Evolutionary conservation across 192 early-diverging fungal genomes (phyloP).

Genomic region (Backusella australiensis): DNA sequence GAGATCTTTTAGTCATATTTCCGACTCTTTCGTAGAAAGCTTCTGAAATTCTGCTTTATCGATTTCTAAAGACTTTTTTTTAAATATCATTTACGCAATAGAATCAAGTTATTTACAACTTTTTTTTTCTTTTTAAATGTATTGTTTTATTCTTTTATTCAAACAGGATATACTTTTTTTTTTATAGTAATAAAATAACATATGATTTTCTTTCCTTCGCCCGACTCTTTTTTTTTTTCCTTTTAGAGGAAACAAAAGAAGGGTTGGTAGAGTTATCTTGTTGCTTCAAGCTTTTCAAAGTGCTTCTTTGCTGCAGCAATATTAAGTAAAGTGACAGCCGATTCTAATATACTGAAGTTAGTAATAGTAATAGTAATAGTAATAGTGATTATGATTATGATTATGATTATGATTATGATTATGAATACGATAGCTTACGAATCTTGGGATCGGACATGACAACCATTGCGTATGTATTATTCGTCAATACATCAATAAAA

Average conservation of each 20-base stretch:
- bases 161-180: slow-evolving; percentile 6
- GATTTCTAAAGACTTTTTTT: neutral
- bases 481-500: slow-evolving; percentile 80
- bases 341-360: slow-evolving; percentile 50
- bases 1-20: neutral
- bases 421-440: slow-evolving; percentile 52
- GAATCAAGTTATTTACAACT: neutral
- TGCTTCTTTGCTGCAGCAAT: slow-evolving; percentile 77
- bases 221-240: neutral
- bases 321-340: slow-evolving; percentile 78
- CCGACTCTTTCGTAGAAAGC: neutral
- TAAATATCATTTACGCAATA: neutral
- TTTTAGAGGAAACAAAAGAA: neutral
- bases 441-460: slow-evolving; percentile 80
- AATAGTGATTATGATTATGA: neutral
- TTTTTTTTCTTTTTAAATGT: neutral
- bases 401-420: neutral
- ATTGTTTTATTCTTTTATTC: neutral
- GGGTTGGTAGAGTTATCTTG: slow-evolving; percentile 9
- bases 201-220: neutral
- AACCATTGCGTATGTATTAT: slow-evolving; percentile 88
- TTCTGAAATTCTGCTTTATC: neutral
- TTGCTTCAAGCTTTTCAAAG: slow-evolving; percentile 78
- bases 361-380: neutral
- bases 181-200: neutral